A percentile compares a stretch with the other conserved stretches of the same genome.
These are phyloP conservation scores for Ceratocystis lukuohia DNA, from an alignment of 2,329 filamentous ascomycete species.

Conservation along the genomic window DNA sequence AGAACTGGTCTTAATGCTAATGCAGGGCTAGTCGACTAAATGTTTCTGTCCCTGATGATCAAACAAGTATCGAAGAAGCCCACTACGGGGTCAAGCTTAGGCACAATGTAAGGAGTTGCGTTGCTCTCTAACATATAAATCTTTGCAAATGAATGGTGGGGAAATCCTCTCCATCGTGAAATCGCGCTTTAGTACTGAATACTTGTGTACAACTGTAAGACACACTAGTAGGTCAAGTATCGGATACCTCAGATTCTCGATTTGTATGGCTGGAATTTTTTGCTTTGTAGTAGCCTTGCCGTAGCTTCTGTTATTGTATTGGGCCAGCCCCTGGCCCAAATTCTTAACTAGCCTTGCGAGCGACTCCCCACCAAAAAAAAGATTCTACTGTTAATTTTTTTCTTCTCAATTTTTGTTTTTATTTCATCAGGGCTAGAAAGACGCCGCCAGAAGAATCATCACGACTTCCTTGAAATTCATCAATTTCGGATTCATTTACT, in stretches of 20 bases:
- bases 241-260: background rate
- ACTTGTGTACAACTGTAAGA: no score
- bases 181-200: no score
- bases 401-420: background rate
- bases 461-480: background rate
- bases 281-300: background rate
- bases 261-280: background rate
- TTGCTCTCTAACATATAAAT: no score
- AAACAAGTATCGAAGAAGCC: background rate
- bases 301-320: background rate
- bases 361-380: background rate
- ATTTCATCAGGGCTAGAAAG: background rate
- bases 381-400: background rate
- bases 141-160: no score
- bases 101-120: no score
- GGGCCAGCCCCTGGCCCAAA: background rate
- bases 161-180: no score
- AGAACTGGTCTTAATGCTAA: slow-evolving; percentile 4
- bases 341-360: background rate
- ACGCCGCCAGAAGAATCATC: background rate
- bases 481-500: background rate
- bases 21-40: background rate
- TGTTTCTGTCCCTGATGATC: slow-evolving; percentile 10
- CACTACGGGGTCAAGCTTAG: no score
- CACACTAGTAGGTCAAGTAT: background rate